Base-by-base conservation (phyloP, 371 early-diverging fungal species). In the Enterospora canceri region DNA sequence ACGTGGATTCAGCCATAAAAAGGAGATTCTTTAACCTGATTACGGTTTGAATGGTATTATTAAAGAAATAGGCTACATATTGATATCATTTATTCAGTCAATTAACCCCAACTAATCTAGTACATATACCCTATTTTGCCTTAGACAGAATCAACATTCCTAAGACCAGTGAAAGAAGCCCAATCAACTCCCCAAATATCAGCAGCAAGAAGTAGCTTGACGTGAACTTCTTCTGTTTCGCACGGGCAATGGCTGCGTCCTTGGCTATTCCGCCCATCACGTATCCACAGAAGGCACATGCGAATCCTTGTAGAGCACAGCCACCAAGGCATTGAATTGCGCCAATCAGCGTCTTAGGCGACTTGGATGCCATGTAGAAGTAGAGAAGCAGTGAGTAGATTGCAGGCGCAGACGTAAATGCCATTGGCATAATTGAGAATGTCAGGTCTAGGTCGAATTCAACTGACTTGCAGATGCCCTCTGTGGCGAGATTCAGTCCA, bases 181-280 rank as follows among this genome's bases (percentile, higher is more conserved):
- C 80, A 23, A 76, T 63, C 33, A 80, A 63, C 65, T 80, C 80
- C 46, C 74, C 79, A 65, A 80, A 80, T 15, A 80, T 72, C 33
- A 80, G 29, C 1, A 78, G 29, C n/a, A 80, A 29, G 35, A 76
- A 75, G 57, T 79, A 78, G 0, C 62, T 60, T 2, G 63, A 62
- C 33, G 64, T 61, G 56, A 80, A 80, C 53, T 74, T 78, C 61
- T 78, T 78, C 53, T 80, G 79, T 55, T 78, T 67, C 18, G 77
- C 74, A 59, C 66, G 70, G 5, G 79, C 75, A 5, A 80, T 68
- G 31, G 68, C 63, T 29, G 80, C 78, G 59, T 62, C 59, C 50
- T 48, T 66, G 24, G 76, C 62, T 26, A 77, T 74, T n/a, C 68
- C 62, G 18, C 80, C 80, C 21, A 74, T 72, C 12, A 64, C 68